Evolutionary conservation across 345 rosid genomes (phyloP).

Genomic region (Iberis pinnata): DNA sequence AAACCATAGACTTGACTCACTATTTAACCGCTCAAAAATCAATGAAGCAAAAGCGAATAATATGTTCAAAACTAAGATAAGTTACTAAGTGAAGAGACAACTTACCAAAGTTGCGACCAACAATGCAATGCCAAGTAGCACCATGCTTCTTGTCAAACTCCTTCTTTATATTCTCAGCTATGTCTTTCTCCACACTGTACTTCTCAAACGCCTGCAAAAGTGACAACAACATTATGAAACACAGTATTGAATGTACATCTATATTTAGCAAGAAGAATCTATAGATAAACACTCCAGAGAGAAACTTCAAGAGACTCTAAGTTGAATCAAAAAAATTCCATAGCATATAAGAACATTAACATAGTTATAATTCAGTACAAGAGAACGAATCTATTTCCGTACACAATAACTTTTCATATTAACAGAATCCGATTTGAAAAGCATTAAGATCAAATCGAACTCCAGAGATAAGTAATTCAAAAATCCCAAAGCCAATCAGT

Average conservation of each 20-base stretch:
- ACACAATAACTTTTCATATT: conserved; percentile 7
- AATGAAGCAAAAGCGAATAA: background rate
- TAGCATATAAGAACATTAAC: background rate
- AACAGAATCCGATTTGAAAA: conserved; percentile 10
- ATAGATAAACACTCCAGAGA: background rate
- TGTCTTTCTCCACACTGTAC: conserved; percentile 80
- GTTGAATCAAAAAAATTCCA: background rate
- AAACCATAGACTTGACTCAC: no score
- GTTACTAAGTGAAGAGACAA: background rate
- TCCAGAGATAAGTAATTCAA: background rate
- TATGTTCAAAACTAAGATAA: background rate
- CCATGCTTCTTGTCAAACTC: conserved; percentile 93
- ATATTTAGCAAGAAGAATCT: no score
- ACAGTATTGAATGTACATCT: background rate
- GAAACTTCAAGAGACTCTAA: conserved; percentile 4
- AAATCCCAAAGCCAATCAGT: background rate
- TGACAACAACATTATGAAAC: no score
- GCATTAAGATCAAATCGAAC: conserved; percentile 11
- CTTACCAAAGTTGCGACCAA: conserved; percentile 95
- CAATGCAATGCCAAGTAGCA: conserved; percentile 99
- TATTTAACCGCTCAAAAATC: background rate
- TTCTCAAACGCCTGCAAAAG: conserved; percentile 82
- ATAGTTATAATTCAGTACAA: background rate
- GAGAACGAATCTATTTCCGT: conserved; percentile 17
- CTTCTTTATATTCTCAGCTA: conserved; percentile 94